phyloP scores from a whole-genome alignment of 1,139 yeast species.

The Suhomyces bribrorum region DNA sequence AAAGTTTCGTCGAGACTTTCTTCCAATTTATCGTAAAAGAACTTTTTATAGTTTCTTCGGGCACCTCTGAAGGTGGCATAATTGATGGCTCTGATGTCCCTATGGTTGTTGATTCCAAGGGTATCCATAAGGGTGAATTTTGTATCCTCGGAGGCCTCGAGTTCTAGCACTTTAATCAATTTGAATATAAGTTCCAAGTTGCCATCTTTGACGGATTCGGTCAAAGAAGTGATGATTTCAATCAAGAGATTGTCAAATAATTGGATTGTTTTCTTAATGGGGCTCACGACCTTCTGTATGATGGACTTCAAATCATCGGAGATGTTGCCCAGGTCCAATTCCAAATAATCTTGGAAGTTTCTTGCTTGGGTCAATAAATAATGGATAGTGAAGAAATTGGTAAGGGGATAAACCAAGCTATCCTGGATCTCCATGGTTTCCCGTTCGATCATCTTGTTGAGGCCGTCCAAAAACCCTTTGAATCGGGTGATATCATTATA shows the following conservation, averaged over 20 bases:
- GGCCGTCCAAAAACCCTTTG: slow-evolving; percentile 48
- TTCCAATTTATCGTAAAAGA: slow-evolving; percentile 63
- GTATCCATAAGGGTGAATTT: slow-evolving; percentile 54
- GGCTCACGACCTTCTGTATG: slow-evolving; percentile 57
- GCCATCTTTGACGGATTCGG: slow-evolving; percentile 69
- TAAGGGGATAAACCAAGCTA: slow-evolving; percentile 57
- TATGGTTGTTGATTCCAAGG: slow-evolving; percentile 30
- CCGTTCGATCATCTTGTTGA: slow-evolving; percentile 54
- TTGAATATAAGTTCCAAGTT: slow-evolving; percentile 70
- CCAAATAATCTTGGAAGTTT: slow-evolving; percentile 76
- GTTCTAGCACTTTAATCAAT: slow-evolving; percentile 73
- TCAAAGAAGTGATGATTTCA: slow-evolving; percentile 62
- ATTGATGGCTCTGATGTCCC: slow-evolving; percentile 23
- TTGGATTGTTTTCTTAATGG: slow-evolving; percentile 49
- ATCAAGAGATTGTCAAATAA: slow-evolving; percentile 67
- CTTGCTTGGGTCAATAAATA: slow-evolving; percentile 67
- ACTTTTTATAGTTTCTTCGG: slow-evolving; percentile 63
- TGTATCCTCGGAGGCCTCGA: slow-evolving; percentile 77
- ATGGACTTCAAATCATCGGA: slow-evolving; percentile 74
- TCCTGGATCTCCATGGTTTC: slow-evolving; percentile 52
- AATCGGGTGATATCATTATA: slow-evolving; percentile 64
- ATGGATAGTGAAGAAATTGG: slow-evolving; percentile 66
- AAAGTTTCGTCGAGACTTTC: slow-evolving; percentile 67
- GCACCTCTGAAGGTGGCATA: slow-evolving; percentile 42
- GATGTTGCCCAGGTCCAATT: slow-evolving; percentile 51